Conservation (phyloP, 75 land plant genomes). For the Sequoia sempervirens region DNA sequence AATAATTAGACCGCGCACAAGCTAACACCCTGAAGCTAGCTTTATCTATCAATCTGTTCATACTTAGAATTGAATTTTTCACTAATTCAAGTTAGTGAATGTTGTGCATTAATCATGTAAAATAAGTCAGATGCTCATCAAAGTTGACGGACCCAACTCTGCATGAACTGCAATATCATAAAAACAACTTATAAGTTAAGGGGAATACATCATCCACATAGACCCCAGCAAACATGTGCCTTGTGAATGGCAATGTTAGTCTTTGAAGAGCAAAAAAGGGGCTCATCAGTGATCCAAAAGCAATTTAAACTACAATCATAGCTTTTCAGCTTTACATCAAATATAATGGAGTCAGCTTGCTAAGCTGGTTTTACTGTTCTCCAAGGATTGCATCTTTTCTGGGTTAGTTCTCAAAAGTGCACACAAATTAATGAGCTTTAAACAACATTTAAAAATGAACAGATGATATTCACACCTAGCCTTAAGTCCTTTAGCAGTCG, state of each 20-base stretch:
- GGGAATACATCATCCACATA: slow-evolving; percentile 1
- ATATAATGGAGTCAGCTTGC: background rate
- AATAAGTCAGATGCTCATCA: background rate
- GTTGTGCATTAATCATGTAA: slow-evolving; percentile 1
- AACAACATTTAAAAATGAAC: background rate
- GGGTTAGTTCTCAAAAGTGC: slow-evolving; percentile 6
- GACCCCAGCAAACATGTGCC: slow-evolving; percentile 8
- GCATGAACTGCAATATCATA: background rate
- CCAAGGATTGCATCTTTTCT: slow-evolving; percentile 1
- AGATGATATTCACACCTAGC: background rate
- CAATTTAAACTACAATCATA: slow-evolving; percentile 3
- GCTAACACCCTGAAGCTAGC: background rate
- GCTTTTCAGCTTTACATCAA: slow-evolving; percentile 7
- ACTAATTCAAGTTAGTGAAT: background rate
- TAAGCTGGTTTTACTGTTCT: slow-evolving; percentile 3
- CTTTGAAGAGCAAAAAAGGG: background rate
- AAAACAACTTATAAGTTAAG: background rate
- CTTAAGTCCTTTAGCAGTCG: background rate
- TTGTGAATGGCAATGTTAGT: slow-evolving; percentile 3
- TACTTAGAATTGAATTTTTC: background rate
- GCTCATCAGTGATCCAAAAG: slow-evolving; percentile 7
- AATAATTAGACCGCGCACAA: background rate
- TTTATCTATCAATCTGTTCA: background rate
- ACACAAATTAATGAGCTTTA: slow-evolving; percentile 1
- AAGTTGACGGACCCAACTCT: background rate